Percentiles rank a stretch among this genome's conserved stretches.
Conservation (phyloP, 2,329 filamentous ascomycete species). For the Colletotrichum nymphaeae region DNA sequence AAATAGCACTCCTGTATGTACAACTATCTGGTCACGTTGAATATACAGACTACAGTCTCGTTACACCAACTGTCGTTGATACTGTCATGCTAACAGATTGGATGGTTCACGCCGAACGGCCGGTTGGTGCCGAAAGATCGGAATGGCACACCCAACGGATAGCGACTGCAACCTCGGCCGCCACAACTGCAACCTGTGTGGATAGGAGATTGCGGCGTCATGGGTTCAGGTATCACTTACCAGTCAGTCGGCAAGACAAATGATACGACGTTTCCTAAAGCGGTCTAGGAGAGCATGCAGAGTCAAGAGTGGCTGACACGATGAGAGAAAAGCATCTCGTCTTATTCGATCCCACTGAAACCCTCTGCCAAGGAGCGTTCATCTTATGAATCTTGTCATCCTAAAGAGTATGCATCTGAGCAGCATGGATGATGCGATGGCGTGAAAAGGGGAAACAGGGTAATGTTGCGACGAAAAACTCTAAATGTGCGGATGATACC, state of each 20-base stretch:
- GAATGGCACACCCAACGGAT: neutral
- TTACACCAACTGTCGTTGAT: neutral
- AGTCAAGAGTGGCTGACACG: neutral
- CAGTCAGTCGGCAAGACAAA: neutral
- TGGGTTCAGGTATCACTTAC: neutral
- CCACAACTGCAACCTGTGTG: neutral
- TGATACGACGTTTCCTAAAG: neutral
- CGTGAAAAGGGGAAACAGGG: neutral
- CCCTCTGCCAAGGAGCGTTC: slow-evolving; percentile 21
- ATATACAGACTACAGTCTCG: neutral
- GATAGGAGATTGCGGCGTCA: neutral
- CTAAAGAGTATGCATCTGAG: neutral
- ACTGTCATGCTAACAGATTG: neutral
- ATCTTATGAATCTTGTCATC: slow-evolving; percentile 2
- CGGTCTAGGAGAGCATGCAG: neutral
- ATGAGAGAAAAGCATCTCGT: slow-evolving; percentile 1
- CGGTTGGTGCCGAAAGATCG: neutral
- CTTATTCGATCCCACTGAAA: neutral
- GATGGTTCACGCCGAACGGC: neutral
- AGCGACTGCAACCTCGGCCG: neutral
- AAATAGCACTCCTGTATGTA: neutral
- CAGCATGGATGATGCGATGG: too few relatives aligned
- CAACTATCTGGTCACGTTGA: neutral
- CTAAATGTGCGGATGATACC: slow-evolving; percentile 1
- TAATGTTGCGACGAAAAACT: slow-evolving; percentile 15